Evolutionary conservation across 352 stramenopile species (phyloP), one percentile per base, ranked within the genome.

Genomic region (Thraustochytrium sp.): DNA sequence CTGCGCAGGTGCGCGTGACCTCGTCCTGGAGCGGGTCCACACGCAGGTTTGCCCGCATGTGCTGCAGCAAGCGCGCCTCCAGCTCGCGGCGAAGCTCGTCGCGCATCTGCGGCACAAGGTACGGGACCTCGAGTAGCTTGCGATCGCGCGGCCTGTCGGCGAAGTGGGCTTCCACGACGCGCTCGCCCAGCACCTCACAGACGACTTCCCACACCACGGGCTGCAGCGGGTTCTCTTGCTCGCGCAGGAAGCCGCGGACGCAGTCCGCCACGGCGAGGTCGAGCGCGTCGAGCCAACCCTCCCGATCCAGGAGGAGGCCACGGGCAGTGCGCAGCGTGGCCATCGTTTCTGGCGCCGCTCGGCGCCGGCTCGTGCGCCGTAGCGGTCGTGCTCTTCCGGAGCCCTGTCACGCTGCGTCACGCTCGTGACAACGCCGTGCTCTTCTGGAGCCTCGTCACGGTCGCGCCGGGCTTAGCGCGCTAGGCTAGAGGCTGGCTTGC

Each of bases 71-170:
- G 13, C 49, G 18, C 11, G 64, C 8, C 38, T 77, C 65, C n/a
- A 77, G 21, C 42, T 77, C 65, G 13, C 65, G 42, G 46, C 65
- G 26, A 23, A 77, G 65, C 65, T 77, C 65, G 29, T 64, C 49
- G 42, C 49, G 42, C 42, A 77, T 55, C 64, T 54, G n/a, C n/a
- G 65, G 65, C 18, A 62, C 65, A 5, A 77, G 42, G 42, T 77
- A 77, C 40, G 65, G 65, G 11, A 77, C 42, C 42, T 37, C 23
- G 5, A 77, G 65, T 16, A 77, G 3, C 42, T 77, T 77, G 65
- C 65, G 65, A 36, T 77, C 31, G 8, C 65, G 13, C 11, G 68
- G 8, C 1, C 46, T 23, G 3, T 75, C 2, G 8, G 29, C 42
- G 26, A 77, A 29, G 26, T 77, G 49, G 11, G 8, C 26, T 36